phyloP scores from a whole-genome alignment of 2,329 filamentous ascomycete species.

The Cryphonectria carpinicola region DNA sequence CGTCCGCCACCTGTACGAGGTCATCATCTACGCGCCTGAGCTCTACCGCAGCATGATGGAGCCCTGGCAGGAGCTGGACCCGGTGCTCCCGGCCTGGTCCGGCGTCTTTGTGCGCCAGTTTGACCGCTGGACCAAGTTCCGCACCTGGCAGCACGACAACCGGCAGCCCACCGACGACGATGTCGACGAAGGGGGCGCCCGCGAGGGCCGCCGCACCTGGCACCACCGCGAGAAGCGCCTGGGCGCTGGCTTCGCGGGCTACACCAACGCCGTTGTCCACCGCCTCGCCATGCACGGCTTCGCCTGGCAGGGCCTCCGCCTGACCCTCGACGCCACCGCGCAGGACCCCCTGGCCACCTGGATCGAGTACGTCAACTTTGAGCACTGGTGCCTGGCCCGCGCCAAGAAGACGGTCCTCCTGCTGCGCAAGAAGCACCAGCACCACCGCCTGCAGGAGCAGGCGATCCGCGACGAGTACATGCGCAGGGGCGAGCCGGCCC shows the following conservation, averaged over 20 bases:
- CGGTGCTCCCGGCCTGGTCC: neutral
- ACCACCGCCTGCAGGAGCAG: too few species aligned
- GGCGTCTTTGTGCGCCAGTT: neutral
- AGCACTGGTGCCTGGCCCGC: conserved; percentile 28
- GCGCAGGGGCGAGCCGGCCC: neutral
- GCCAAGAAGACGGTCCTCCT: neutral
- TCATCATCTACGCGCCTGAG: neutral
- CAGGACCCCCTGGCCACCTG: conserved; percentile 43
- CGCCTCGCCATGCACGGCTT: conserved; percentile 38
- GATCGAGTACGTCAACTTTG: conserved; percentile 44
- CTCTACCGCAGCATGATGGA: neutral
- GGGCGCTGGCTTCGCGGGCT: conserved; percentile 32
- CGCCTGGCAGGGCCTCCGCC: conserved; percentile 33
- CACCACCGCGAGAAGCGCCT: conserved; percentile 26
- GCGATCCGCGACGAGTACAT: neutral
- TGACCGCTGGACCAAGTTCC: neutral
- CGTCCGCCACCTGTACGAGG: neutral
- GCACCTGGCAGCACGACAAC: neutral
- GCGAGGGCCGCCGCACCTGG: neutral
- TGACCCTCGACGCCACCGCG: conserved; percentile 35
- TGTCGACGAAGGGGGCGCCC: neutral
- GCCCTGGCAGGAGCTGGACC: neutral
- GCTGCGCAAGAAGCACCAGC: neutral
- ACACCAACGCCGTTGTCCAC: conserved; percentile 34
- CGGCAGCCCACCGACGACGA: neutral